These are phyloP conservation scores for Candida palmyrensis DNA, from an alignment of 805 yeast genomes.

Conservation along the genomic window DNA sequence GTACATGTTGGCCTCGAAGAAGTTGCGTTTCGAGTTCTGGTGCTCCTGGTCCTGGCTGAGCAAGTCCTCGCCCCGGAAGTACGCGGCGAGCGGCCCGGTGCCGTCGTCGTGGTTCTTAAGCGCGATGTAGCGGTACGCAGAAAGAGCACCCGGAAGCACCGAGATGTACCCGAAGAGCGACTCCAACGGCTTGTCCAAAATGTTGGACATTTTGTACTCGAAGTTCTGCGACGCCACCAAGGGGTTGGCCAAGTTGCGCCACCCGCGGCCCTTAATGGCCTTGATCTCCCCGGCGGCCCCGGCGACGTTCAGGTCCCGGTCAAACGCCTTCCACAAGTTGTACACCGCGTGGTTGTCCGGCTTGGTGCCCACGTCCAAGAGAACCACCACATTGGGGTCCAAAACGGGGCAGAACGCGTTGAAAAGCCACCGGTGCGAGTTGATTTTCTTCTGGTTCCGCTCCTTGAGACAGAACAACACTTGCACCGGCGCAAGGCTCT, in stretches of 20 bases:
- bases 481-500: slow-evolving; percentile 92
- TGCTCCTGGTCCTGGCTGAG: slow-evolving; percentile 20
- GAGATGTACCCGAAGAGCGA: slow-evolving; percentile 89
- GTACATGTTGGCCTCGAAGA: slow-evolving; percentile 95
- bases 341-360: slow-evolving; percentile 88
- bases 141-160: slow-evolving; percentile 92
- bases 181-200: slow-evolving; percentile 90
- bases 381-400: slow-evolving; percentile 84
- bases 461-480: slow-evolving; percentile 90
- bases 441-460: slow-evolving; percentile 85
- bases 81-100: slow-evolving; percentile 84
- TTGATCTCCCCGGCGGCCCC: slow-evolving; percentile 99
- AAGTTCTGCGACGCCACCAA: slow-evolving; percentile 94
- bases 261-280: slow-evolving; percentile 88
- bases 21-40: slow-evolving; percentile 57
- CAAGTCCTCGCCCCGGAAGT: slow-evolving; percentile 80
- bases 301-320: slow-evolving; percentile 92
- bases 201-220: slow-evolving; percentile 96
- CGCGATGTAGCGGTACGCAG: slow-evolving; percentile 91
- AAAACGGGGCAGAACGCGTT: slow-evolving; percentile 90
- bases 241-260: slow-evolving; percentile 80
- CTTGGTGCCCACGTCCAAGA: slow-evolving; percentile 95
- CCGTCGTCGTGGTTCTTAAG: slow-evolving; percentile 82
- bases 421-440: slow-evolving; percentile 97
- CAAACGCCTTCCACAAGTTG: slow-evolving; percentile 96